Evolutionary conservation across 352 stramenopile genomes (phyloP).

Genomic region (Pilasporangium apinafurcum): DNA sequence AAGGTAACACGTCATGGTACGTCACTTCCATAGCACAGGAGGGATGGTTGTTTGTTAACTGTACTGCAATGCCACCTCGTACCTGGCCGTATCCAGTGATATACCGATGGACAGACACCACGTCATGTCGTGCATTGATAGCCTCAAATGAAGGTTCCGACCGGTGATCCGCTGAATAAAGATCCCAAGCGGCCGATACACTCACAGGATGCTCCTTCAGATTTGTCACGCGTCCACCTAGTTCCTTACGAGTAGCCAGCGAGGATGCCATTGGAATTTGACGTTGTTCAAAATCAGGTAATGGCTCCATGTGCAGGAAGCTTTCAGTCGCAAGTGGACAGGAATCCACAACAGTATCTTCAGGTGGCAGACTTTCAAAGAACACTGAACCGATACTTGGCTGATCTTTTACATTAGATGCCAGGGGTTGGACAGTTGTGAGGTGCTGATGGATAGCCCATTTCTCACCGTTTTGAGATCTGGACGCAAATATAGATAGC

Average conservation of each 20-base stretch:
- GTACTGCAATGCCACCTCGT: conserved; percentile 61
- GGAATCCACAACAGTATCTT: conserved; percentile 9
- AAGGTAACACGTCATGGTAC: conserved; percentile 77
- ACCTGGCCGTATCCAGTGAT: conserved; percentile 74
- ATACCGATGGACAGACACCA: conserved; percentile 65
- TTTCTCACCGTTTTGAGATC: conserved; percentile 2
- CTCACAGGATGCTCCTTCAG: conserved; percentile 2
- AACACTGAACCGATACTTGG: conserved; percentile 47
- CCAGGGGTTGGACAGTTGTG: conserved; percentile 38
- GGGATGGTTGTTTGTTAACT: conserved; percentile 50
- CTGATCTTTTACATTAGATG: conserved; percentile 8
- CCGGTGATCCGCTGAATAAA: no score
- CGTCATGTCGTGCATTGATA: conserved; percentile 11
- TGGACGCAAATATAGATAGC: conserved; percentile 41
- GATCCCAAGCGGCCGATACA: conserved; percentile 10
- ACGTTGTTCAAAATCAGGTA: conserved; percentile 14
- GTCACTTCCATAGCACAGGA: conserved; percentile 41
- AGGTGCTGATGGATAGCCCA: conserved; percentile 56
- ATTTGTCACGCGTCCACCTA: conserved; percentile 2
- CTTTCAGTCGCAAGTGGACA: conserved; percentile 37
- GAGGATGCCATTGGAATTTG: background rate
- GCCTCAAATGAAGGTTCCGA: background rate
- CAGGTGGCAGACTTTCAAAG: conserved; percentile 13
- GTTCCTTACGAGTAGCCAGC: background rate
- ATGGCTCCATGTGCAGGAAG: conserved; percentile 22